Evolutionary conservation across 768 basidiomycete genomes (phyloP), one percentile per base, ranked within the genome.

Genomic region (Xerocomellus amylosporus): DNA sequence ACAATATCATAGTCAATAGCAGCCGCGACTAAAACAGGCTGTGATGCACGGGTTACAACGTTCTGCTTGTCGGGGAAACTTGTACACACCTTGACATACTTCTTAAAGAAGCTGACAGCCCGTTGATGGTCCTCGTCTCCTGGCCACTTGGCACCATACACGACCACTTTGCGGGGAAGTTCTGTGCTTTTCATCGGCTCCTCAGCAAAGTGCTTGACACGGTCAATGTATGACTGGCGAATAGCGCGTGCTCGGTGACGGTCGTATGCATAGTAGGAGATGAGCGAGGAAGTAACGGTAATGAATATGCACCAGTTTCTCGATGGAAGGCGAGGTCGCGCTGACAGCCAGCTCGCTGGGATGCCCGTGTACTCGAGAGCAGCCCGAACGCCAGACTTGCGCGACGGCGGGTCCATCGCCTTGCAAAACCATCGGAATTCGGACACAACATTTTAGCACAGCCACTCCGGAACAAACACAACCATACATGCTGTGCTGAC

Each of bases 221-320:
- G 84, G 62, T 86, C 85, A 24, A 90, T 72, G 67, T 96, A 98
- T 47, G 83, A 79, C 64, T 86, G 77, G 46, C 86, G 85, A 56
- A 98, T 88, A 44, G 75, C 67, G 60, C 82, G 85, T 73, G 92
- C 94, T 74, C 93, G 78, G 56, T 77, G 73, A 30, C 95, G 83
- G 79, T 99, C 97, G 71, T 97, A 94, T 49, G 83, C 75, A 74
- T 93, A 97, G 51, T 82, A 78, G 22, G 87, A 88, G 4, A 85
- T 64, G 31, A 88, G 62, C 7, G 87, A 79, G 14, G 85, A 84
- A 5, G 91, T 86, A 61, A 93, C 72, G 28, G 85, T 78, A 53
- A 93, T 79, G 75, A 98, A 98, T 64, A 96, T 93, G 60, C 92
- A 83, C 93, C 93, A 95, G 64, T 97, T 97, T 57, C 92, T 81